Base-by-base conservation (phyloP, 1,284 basidiomycete species). In the Tilletia caries region DNA sequence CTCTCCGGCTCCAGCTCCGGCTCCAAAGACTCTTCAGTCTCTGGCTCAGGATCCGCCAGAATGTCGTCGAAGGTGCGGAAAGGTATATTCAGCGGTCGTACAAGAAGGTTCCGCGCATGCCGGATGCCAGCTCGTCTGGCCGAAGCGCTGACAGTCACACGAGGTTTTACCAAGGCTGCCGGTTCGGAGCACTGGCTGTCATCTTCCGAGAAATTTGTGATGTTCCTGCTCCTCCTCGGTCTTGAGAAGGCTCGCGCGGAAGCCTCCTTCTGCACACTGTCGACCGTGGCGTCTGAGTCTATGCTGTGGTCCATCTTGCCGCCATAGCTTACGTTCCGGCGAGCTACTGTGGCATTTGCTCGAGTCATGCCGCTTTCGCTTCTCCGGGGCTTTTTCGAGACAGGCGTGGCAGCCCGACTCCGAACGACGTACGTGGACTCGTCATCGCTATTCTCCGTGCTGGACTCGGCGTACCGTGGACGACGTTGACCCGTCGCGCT, bases 21-120 rank as follows among this genome's bases (percentile, higher is more conserved):
- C n/a, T n/a, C n/a, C n/a, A n/a, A n/a, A n/a, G n/a, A n/a, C n/a
- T n/a, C n/a, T n/a, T n/a, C n/a, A n/a, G n/a, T n/a, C n/a, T n/a
- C n/a, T n/a, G 48, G 18, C 18, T 50, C 48, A 20, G 48, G 20
- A 50, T 50, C 48, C 13, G 18, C 48, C 1, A n/a, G 33, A 10
- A 23, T 18, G 23, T 62, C 32, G 33, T 62, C 32, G 33, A 62
- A 62, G 27, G 33, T 62, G 33, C 58, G 58, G 20, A 62, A 62
- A 6, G 58, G 58, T 0, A 62, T 23, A 29, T 62, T 29, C 5
- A 62, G 58, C 3, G 58, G 58, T 15, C 13, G 13, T n/a, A 29
- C 58, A 18, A 62, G 58, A 20, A 34, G 10, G 10, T 62, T 29
- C 3, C 58, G 58, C 20, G 32, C 58, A 6, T 29, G 29, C 58